Evolutionary conservation across 345 rosid species (phyloP).

Genomic region (Rhodomyrtus tomentosa): DNA sequence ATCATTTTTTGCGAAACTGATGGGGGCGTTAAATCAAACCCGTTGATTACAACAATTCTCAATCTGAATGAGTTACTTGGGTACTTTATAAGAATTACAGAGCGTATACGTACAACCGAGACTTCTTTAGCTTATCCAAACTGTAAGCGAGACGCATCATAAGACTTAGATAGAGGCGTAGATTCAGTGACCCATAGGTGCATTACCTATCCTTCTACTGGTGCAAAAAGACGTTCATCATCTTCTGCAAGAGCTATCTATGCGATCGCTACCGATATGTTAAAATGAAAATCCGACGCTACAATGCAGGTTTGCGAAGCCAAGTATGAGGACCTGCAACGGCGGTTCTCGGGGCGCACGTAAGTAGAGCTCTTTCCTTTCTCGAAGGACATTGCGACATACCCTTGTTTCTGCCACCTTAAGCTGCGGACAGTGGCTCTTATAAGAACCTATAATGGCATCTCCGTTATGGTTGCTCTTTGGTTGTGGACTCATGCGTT

Average conservation of each 20-base stretch:
- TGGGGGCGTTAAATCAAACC: background rate
- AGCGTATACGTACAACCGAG: background rate
- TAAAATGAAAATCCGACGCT: background rate
- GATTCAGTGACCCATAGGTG: background rate
- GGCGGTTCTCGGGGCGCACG: slow-evolving; percentile 57
- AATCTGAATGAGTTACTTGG: background rate
- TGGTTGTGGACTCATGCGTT: background rate
- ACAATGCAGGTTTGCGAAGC: slow-evolving; percentile 60
- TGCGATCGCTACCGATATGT: background rate
- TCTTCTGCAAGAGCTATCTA: background rate
- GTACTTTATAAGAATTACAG: background rate
- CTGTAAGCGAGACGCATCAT: too few relatives aligned
- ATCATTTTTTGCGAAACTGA: too few relatives aligned
- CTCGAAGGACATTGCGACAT: background rate
- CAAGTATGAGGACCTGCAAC: slow-evolving; percentile 61
- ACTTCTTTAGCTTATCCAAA: too few relatives aligned
- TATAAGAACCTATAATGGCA: background rate
- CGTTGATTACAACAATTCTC: background rate
- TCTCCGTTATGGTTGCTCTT: background rate
- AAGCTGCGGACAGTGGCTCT: background rate
- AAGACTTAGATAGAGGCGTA: background rate
- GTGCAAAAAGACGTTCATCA: background rate
- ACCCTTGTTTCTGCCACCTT: background rate
- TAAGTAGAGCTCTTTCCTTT: slow-evolving; percentile 14
- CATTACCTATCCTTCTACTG: background rate